A percentile compares a stretch with the other conserved stretches of the same genome.
Evolutionary conservation across 1,284 basidiomycete species (phyloP).

Genomic region (Mycena sp.): DNA sequence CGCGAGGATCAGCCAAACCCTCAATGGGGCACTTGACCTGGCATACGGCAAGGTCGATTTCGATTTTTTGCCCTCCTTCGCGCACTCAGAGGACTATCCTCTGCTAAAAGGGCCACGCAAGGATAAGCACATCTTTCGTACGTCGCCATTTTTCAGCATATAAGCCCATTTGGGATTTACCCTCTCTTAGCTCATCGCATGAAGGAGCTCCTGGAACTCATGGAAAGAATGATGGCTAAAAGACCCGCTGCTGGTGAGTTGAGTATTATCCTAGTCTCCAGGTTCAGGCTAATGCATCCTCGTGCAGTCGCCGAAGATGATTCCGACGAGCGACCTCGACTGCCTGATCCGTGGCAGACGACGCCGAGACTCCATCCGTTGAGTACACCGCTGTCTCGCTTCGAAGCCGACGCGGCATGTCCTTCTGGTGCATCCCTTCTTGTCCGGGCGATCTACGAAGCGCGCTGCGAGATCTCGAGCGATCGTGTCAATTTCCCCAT

Average conservation of each 20-base stretch:
- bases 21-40: neutral
- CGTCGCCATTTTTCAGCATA: neutral
- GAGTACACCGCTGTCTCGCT: conserved; percentile 46
- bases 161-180: neutral
- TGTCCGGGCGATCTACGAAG: conserved; percentile 46
- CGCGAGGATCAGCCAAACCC: neutral
- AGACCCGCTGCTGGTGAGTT: no score
- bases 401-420: conserved; percentile 34
- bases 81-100: conserved; percentile 39
- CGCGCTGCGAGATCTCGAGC: conserved; percentile 46
- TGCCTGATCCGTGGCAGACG: conserved; percentile 29
- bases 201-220: neutral
- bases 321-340: neutral
- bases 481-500: conserved; percentile 33
- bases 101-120: conserved; percentile 32
- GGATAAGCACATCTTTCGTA: neutral
- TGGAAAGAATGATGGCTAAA: no score
- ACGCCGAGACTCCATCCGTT: conserved; percentile 40
- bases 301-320: neutral
- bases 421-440: conserved; percentile 33
- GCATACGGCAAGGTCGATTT: no score
- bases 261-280: no score
- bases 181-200: neutral
- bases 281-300: neutral
- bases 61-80: conserved; percentile 39